Evolutionary conservation across 192 early-diverging fungal genomes (phyloP).

Genomic region (Mortierella claussenii): DNA sequence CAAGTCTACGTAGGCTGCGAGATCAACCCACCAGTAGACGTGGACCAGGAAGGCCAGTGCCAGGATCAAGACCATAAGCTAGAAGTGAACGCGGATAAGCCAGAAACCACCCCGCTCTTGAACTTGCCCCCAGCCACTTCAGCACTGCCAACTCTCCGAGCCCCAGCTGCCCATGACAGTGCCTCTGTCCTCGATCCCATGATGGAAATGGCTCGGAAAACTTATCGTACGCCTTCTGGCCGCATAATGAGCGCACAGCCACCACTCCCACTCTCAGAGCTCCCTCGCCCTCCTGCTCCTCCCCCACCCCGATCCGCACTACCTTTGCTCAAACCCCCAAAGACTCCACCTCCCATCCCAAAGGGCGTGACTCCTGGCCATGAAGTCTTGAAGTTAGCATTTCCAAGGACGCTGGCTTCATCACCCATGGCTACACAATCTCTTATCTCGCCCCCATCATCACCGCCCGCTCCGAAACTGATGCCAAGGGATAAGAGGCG

Average conservation of each 20-base stretch:
- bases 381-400: background rate
- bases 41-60: conserved; percentile 4
- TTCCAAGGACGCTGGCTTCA: background rate
- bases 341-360: conserved; percentile 19
- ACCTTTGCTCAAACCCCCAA: conserved; percentile 27
- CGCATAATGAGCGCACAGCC: background rate
- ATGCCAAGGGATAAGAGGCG: conserved; percentile 20
- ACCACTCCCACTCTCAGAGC: background rate
- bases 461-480: conserved; percentile 10
- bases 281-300: background rate
- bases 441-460: background rate
- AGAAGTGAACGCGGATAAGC: no score
- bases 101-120: background rate
- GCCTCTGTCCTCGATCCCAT: conserved; percentile 26
- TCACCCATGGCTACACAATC: background rate
- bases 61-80: background rate
- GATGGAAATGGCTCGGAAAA: conserved; percentile 8
- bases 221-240: conserved; percentile 14
- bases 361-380: background rate
- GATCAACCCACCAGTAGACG: conserved; percentile 39
- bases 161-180: conserved; percentile 7
- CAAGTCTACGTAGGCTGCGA: conserved; percentile 43
- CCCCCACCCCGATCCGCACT: conserved; percentile 16
- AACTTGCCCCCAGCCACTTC: conserved; percentile 6
- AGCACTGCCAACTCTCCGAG: background rate